Evolutionary conservation across 495 filamentous ascomycete genomes (phyloP).

Genomic region (Cairneyella variabilis): DNA sequence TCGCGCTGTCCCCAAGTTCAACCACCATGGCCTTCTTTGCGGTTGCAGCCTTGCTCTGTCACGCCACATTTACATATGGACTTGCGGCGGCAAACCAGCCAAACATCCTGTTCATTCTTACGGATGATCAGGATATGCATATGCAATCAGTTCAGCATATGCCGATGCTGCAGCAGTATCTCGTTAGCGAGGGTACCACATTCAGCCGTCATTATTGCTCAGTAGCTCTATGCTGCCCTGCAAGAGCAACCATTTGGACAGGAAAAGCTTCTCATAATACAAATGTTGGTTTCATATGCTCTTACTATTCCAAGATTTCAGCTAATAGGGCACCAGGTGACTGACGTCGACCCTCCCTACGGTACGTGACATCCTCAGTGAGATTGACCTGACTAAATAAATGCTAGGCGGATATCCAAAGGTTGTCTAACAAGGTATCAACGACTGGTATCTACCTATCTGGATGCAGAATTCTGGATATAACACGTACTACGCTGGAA

Average conservation of each 20-base stretch:
- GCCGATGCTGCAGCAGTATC: constrained; percentile 40
- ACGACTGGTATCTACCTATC: constrained; percentile 58
- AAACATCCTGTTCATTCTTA: constrained; percentile 57
- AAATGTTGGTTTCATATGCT: too few species aligned
- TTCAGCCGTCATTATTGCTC: constrained; percentile 52
- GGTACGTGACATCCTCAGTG: constrained; percentile 29
- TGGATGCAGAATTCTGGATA: constrained; percentile 65
- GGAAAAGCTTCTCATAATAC: constrained; percentile 63
- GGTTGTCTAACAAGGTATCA: constrained; percentile 55
- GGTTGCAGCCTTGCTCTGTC: too few species aligned
- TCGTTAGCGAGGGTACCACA: constrained; percentile 42
- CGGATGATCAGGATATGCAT: constrained; percentile 55
- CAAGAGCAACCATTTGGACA: constrained; percentile 54
- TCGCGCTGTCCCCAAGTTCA: too few species aligned
- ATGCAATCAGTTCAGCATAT: constrained; percentile 49
- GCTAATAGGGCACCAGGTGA: too few species aligned
- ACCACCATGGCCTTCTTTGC: too few species aligned
- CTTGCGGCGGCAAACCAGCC: too few species aligned
- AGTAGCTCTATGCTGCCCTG: constrained; percentile 54
- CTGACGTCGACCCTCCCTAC: constrained; percentile 56
- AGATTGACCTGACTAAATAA: neutral
- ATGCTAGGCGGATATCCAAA: constrained; percentile 62
- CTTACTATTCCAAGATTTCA: too few species aligned
- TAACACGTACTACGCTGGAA: constrained; percentile 63
- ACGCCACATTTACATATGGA: too few species aligned